These are phyloP conservation scores for Helicostylum pulchrum DNA, from an alignment of 192 early-diverging fungal species.

Conservation along the genomic window DNA sequence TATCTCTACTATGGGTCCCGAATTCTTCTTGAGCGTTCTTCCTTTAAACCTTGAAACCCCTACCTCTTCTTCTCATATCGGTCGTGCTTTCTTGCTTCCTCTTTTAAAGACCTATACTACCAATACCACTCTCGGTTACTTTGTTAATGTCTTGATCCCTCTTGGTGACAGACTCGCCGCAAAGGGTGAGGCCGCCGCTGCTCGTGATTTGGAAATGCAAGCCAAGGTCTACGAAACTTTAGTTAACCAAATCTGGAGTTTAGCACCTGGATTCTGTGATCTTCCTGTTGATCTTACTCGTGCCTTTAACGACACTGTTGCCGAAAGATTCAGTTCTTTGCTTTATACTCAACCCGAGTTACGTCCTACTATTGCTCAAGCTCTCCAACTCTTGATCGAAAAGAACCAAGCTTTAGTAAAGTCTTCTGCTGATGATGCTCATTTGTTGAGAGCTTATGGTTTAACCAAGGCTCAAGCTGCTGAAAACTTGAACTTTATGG, in stretches of 20 bases:
- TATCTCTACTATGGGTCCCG: constrained; percentile 76
- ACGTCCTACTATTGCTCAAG: constrained; percentile 74
- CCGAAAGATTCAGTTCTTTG: constrained; percentile 71
- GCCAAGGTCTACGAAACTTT: constrained; percentile 92
- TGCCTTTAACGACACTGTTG: constrained; percentile 60
- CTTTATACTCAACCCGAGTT: constrained; percentile 72
- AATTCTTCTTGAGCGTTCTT: constrained; percentile 66
- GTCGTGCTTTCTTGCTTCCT: constrained; percentile 90
- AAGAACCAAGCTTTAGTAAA: constrained; percentile 45
- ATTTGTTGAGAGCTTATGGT: constrained; percentile 44
- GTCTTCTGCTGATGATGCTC: constrained; percentile 38
- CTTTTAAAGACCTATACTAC: constrained; percentile 71
- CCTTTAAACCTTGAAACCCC: constrained; percentile 84
- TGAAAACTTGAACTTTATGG: constrained; percentile 56
- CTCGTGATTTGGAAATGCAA: constrained; percentile 60
- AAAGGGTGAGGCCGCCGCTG: constrained; percentile 56
- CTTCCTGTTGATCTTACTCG: constrained; percentile 70
- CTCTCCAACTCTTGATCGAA: constrained; percentile 62
- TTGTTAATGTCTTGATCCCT: constrained; percentile 69
- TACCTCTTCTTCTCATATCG: constrained; percentile 41
- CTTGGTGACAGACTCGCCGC: constrained; percentile 69
- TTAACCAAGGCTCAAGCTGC: constrained; percentile 52
- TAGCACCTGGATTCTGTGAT: constrained; percentile 83
- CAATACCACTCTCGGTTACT: constrained; percentile 72
- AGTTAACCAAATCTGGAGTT: constrained; percentile 82